A percentile compares a stretch with the other conserved stretches of the same genome.
Evolutionary conservation across 495 filamentous ascomycete genomes (phyloP).

Genomic region (Aspergillus baeticus): DNA sequence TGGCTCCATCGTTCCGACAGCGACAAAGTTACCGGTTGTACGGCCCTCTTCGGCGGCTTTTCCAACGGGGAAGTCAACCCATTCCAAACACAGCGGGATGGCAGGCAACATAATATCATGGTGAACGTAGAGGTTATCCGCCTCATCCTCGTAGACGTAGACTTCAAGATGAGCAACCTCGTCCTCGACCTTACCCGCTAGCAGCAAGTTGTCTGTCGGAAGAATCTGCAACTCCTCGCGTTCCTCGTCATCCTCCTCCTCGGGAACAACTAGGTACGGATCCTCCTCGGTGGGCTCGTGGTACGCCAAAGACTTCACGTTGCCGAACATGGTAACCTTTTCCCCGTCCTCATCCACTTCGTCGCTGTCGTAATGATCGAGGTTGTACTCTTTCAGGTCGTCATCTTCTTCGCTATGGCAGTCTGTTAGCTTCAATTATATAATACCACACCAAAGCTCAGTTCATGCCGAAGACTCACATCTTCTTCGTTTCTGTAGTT

Average conservation of each 20-base stretch:
- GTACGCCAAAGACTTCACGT: slow-evolving; percentile 88
- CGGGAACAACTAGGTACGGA: slow-evolving; percentile 89
- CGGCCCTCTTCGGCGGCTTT: slow-evolving; percentile 54
- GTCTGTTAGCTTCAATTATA: not conserved
- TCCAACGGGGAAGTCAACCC: slow-evolving; percentile 85
- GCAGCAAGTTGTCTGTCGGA: slow-evolving; percentile 84
- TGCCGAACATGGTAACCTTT: slow-evolving; percentile 89
- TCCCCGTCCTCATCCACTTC: slow-evolving; percentile 64
- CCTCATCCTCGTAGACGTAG: slow-evolving; percentile 93
- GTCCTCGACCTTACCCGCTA: slow-evolving; percentile 93
- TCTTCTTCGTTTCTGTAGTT: slow-evolving; percentile 15
- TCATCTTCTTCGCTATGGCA: slow-evolving; percentile 50
- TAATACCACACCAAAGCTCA: not conserved
- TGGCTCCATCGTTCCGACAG: slow-evolving; percentile 94
- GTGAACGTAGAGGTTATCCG: slow-evolving; percentile 96
- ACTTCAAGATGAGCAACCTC: slow-evolving; percentile 95
- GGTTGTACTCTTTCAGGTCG: slow-evolving; percentile 89
- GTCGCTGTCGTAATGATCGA: slow-evolving; percentile 91
- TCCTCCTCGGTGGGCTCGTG: slow-evolving; percentile 91
- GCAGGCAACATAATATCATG: slow-evolving; percentile 99
- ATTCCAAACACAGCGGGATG: slow-evolving; percentile 93
- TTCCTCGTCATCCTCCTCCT: slow-evolving; percentile 76
- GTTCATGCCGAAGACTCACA: not conserved
- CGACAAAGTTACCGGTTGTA: slow-evolving; percentile 77
- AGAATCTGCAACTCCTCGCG: slow-evolving; percentile 93